Evolutionary conservation across 2,329 filamentous ascomycete genomes (phyloP).

Genomic region (Cordyceps sp.): DNA sequence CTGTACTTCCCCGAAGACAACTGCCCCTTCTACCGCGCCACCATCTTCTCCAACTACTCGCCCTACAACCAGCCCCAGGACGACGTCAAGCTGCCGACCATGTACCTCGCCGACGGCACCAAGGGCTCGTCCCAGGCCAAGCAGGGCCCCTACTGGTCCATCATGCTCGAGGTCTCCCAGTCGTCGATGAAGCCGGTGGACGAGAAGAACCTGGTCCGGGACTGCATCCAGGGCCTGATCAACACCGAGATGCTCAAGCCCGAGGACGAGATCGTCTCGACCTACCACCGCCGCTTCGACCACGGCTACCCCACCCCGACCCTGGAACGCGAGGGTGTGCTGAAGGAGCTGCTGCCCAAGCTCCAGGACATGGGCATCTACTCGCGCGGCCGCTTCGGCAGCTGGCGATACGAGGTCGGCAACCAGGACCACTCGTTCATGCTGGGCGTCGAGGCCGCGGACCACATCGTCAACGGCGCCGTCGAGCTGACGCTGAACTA

Average conservation of each 20-base stretch:
- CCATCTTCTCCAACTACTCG: constrained; percentile 99
- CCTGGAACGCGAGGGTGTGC: constrained; percentile 86
- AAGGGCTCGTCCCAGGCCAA: constrained; percentile 58
- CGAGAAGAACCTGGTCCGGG: constrained; percentile 64
- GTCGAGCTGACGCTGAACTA: constrained; percentile 92
- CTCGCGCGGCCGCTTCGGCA: constrained; percentile 92
- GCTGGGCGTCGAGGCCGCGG: constrained; percentile 85
- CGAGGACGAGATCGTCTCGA: constrained; percentile 88
- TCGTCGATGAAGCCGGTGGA: constrained; percentile 91
- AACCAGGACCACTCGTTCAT: constrained; percentile 98
- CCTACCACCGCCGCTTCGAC: constrained; percentile 94
- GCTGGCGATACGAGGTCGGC: constrained; percentile 92
- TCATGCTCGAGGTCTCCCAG: constrained; percentile 98
- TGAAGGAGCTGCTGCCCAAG: constrained; percentile 84
- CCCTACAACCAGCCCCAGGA: constrained; percentile 88
- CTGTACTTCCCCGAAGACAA: constrained; percentile 98
- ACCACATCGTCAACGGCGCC: constrained; percentile 76
- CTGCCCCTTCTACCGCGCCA: constrained; percentile 98
- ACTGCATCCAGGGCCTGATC: constrained; percentile 90
- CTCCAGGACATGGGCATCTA: constrained; percentile 83
- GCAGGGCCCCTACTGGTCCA: constrained; percentile 96
- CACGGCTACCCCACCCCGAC: constrained; percentile 95
- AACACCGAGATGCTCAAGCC: constrained; percentile 95
- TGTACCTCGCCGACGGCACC: constrained; percentile 72
- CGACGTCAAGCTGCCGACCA: constrained; percentile 69